Conservation (phyloP, 1,139 yeast genomes). For the Zygosaccharomyces sapae region DNA sequence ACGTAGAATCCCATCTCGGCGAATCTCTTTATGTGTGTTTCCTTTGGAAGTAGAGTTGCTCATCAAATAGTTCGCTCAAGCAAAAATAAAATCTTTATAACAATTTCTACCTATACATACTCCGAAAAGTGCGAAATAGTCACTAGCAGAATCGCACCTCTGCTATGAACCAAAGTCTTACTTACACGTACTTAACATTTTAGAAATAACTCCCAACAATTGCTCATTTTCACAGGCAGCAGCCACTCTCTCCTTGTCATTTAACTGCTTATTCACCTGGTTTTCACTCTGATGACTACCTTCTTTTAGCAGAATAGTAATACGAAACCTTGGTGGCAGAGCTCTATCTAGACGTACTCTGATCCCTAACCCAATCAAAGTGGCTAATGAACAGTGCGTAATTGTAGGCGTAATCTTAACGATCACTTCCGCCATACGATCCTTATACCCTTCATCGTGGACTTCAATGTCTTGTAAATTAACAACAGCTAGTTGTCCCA, state of each 20-base stretch:
- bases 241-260: conserved; percentile 96
- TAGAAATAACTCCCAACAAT: conserved; percentile 77
- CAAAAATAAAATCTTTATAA: conserved; percentile 2
- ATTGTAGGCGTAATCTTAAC: conserved; percentile 94
- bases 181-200: conserved; percentile 81
- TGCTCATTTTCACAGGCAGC: conserved; percentile 99
- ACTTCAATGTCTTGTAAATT: conserved; percentile 76
- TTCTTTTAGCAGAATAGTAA: conserved; percentile 73
- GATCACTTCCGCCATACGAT: conserved; percentile 65
- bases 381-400: conserved; percentile 95
- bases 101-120: background rate
- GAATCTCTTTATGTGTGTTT: background rate
- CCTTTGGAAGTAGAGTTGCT: background rate
- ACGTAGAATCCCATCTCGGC: conserved; percentile 66
- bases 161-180: conserved; percentile 20
- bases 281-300: conserved; percentile 95
- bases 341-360: conserved; percentile 88
- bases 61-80: background rate
- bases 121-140: background rate
- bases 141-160: background rate
- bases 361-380: conserved; percentile 91
- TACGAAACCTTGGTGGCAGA: conserved; percentile 78
- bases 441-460: conserved; percentile 47
- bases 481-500: conserved; percentile 94
- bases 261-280: conserved; percentile 93